Percentiles rank a stretch among this genome's conserved stretches.
phyloP scores from a whole-genome alignment of 2,329 filamentous ascomycete genomes.

The Sarocladium brachiariae region DNA sequence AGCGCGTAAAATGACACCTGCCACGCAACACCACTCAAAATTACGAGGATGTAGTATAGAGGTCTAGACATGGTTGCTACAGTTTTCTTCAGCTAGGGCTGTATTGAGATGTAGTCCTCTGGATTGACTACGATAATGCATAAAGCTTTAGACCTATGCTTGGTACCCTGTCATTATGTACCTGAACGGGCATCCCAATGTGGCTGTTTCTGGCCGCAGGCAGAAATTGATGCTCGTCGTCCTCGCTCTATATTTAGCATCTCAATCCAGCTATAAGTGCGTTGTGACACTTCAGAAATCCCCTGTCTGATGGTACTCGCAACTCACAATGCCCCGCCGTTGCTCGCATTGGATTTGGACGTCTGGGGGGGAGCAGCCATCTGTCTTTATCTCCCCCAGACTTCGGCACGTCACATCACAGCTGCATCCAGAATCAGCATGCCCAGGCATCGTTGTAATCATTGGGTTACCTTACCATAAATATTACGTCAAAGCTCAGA shows the following conservation, averaged over 20 bases:
- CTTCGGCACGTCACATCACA: not conserved
- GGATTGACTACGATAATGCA: not conserved
- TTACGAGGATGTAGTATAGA: not conserved
- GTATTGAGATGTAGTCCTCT: not conserved
- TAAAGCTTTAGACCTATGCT: not conserved
- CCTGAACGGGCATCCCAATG: not conserved
- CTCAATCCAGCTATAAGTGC: not conserved
- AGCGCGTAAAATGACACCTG: not conserved
- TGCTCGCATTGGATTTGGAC: not conserved
- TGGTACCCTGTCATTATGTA: not conserved
- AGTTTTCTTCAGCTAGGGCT: not conserved
- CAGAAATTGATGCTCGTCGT: not conserved
- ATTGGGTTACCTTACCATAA: not conserved
- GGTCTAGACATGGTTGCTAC: not conserved
- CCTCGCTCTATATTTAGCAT: not conserved
- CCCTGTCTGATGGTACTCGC: not conserved
- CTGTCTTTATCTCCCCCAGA: not conserved
- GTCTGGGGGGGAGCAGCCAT: not conserved
- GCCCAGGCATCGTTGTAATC: not conserved
- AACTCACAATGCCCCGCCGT: not conserved
- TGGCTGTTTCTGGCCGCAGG: not conserved
- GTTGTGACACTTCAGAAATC: not conserved
- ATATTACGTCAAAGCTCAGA: not conserved
- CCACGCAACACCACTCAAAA: not conserved
- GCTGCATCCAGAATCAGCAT: not conserved